Evolutionary conservation across 345 rosid species (phyloP).

Genomic region (Eutrema japonicum): DNA sequence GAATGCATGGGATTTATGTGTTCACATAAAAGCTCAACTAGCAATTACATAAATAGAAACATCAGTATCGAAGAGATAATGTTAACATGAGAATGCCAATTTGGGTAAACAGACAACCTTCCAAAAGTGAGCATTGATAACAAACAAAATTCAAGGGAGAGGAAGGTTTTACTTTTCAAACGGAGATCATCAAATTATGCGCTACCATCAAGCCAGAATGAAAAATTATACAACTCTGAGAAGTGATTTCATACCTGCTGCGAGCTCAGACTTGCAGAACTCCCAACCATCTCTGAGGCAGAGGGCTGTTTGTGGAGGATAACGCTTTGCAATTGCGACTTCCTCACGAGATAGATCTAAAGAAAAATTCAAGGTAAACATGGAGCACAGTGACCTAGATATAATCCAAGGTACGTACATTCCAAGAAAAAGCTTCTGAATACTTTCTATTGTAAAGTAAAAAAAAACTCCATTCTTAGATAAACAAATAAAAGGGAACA

Average conservation of each 20-base stretch:
- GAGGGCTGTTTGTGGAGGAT: conserved; percentile 80
- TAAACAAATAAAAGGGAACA: background rate
- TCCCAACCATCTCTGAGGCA: conserved; percentile 99
- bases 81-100: conserved; percentile 14
- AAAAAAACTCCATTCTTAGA: conserved; percentile 5
- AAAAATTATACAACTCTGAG: conserved; percentile 26
- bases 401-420: conserved; percentile 13
- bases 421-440: conserved; percentile 18
- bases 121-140: conserved; percentile 7
- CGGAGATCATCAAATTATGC: conserved; percentile 12
- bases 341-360: conserved; percentile 92
- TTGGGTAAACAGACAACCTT: conserved; percentile 3
- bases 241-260: conserved; percentile 65
- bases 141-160: conserved; percentile 21
- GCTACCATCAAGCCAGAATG: conserved; percentile 26
- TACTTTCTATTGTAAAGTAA: background rate
- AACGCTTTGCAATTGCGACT: conserved; percentile 76
- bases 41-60: conserved; percentile 15
- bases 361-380: conserved; percentile 36
- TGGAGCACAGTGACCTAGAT: conserved; percentile 12
- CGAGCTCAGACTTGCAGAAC: conserved; percentile 81
- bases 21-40: conserved; percentile 22
- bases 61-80: conserved; percentile 4
- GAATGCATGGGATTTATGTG: background rate
- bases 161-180: conserved; percentile 15